Base-by-base conservation (phyloP, 2,329 filamentous ascomycete genomes). In the Clarireedia monteithiana region DNA sequence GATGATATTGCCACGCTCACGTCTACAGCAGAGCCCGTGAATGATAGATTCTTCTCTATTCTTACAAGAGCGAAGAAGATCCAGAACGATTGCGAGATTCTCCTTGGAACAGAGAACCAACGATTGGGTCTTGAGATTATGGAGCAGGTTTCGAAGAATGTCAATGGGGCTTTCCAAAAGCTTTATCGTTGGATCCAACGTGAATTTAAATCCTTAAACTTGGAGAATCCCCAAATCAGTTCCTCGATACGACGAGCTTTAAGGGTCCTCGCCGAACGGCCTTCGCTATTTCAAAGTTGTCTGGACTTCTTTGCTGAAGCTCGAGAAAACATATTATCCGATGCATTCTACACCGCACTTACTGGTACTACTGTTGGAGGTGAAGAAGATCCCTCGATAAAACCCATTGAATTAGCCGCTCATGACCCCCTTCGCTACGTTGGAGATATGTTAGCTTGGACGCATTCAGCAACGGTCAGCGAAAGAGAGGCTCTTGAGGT, bases 381-480 rank as follows among this genome's bases (percentile, higher is more conserved):
- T 0, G 76, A 77, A 26, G 77, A 79, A 46, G 81, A 88, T 59
- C 73, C 75, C 24, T 79, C 80, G 2, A 76, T 86, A 38, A 96
- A 97, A 68, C 92, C 94, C 0, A 99, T 99, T 61, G 92, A 99
- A 68, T 82, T 97, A 64, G 87, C 86, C 10, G 92, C 94, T 0
- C 92, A 97, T 68, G 94, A 99, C 67, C 86, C 90, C 1, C 74
- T 97, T 26, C 84, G 94, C 20, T 97, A 97, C 69, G 84, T 95
- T 2, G 91, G 94, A 53, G 94, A 99, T 68, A 99, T 99, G 91
- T 79, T 99, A 14, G 94, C 94, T 5, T 99, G 94, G 94, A 84
- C 88, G 5, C 94, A 99, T 69, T 96, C 94, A 0, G 88, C 91
- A 2, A 86, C 92, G 0, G 94, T 99, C 1, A 95, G 92, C 34